Conservation (phyloP, 768 basidiomycete species). For the Amanita phalloides region DNA sequence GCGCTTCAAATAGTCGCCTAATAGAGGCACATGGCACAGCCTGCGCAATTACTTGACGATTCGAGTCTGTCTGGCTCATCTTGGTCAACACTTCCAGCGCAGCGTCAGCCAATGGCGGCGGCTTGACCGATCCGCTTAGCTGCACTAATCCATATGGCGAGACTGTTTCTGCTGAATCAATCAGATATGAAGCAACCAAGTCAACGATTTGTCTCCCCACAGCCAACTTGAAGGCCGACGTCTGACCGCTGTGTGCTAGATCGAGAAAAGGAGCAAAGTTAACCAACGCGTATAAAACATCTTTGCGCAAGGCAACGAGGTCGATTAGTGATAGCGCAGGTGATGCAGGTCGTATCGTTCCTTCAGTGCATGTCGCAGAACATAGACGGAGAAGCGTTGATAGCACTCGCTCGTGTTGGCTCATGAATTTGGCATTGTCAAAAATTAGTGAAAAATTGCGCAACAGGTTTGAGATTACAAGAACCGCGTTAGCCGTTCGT, state of each 20-base stretch:
- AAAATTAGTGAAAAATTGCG: slow-evolving; percentile 73
- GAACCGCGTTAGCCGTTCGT: slow-evolving; percentile 57
- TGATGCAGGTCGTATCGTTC: slow-evolving; percentile 34
- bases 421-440: slow-evolving; percentile 63
- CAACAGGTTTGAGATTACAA: slow-evolving; percentile 67
- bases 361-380: slow-evolving; percentile 27
- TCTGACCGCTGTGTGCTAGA: slow-evolving; percentile 28
- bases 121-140: slow-evolving; percentile 37
- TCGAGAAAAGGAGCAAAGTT: slow-evolving; percentile 45
- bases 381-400: slow-evolving; percentile 65
- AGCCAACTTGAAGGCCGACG: slow-evolving; percentile 30
- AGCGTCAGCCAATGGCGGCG: slow-evolving; percentile 53
- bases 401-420: slow-evolving; percentile 51
- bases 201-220: slow-evolving; percentile 52
- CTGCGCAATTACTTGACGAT: slow-evolving; percentile 61
- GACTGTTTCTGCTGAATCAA: slow-evolving; percentile 57
- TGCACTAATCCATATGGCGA: slow-evolving; percentile 53
- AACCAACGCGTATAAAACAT: slow-evolving; percentile 59
- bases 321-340: slow-evolving; percentile 60
- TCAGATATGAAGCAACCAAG: slow-evolving; percentile 63
- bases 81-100: slow-evolving; percentile 85
- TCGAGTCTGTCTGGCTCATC: slow-evolving; percentile 64
- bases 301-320: slow-evolving; percentile 63
- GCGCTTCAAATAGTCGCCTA: slow-evolving; percentile 51
- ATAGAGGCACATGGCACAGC: slow-evolving; percentile 48